Evolutionary conservation across 1,284 basidiomycete species (phyloP).

Genomic region (Apiotrichum gracile): DNA sequence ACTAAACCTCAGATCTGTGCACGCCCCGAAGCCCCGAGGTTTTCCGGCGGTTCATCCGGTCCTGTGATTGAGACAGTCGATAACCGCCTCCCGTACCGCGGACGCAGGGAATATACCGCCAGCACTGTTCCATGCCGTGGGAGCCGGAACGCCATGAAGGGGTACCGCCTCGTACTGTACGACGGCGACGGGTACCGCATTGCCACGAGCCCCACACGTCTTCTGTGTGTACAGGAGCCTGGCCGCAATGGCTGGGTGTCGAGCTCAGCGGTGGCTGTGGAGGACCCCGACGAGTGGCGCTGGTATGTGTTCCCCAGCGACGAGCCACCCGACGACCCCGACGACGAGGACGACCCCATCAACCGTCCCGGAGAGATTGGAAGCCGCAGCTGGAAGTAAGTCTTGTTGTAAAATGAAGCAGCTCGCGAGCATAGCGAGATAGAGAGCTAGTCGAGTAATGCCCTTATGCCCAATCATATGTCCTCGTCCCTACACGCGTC

Average conservation of each 20-base stretch:
- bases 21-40: conserved; percentile 7
- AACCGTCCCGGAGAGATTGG: background rate
- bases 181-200: conserved; percentile 23
- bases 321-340: background rate
- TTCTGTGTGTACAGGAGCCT: conserved; percentile 31
- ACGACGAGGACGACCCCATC: conserved; percentile 1
- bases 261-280: conserved; percentile 23
- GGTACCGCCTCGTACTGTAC: conserved; percentile 35
- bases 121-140: conserved; percentile 22
- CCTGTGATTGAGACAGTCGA: conserved; percentile 7
- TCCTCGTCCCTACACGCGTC: too few species aligned
- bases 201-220: conserved; percentile 22
- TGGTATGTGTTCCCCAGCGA: conserved; percentile 20
- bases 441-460: too few species aligned
- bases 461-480: too few species aligned
- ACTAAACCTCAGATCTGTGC: conserved; percentile 8
- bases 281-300: conserved; percentile 41
- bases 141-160: conserved; percentile 24
- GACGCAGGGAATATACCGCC: conserved; percentile 18
- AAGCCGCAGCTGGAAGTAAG: background rate
- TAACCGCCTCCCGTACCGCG: conserved; percentile 17
- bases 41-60: background rate
- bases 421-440: too few species aligned
- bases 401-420: background rate
- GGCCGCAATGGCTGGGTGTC: conserved; percentile 28